Base-by-base conservation (phyloP, 2,329 filamentous ascomycete genomes). In the Penicillium occitanis region DNA sequence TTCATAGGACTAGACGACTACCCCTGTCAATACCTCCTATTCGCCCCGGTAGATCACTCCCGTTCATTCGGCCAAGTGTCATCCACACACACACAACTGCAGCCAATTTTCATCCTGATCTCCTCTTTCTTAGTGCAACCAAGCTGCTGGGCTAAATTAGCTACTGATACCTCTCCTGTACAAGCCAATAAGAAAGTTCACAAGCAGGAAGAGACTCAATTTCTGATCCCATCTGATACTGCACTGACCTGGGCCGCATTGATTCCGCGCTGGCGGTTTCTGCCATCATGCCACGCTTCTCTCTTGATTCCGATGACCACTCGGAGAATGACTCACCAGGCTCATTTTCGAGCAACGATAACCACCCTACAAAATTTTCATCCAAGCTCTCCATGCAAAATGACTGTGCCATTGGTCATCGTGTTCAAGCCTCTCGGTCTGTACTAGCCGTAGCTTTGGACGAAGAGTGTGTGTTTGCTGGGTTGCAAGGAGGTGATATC, bases 401-500 rank as follows among this genome's bases (percentile, higher is more conserved):
- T 42, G 75, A 77, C 66, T 79, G 76, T 69, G 77, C 76, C 22
- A 76, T 81, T 64, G 78, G 78, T 48, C 79, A 81, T 66, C 78
- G 79, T 37, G 76, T 81, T 35, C 73, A 79, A 57, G 76, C 78
- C 44, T 77, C 76, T 67, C 73, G 78, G 53, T 81, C 79, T 19
- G 80, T 83, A 5, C 87, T 99, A 61, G 88, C 92, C 8, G 85
- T 99, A 65, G 91, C 89, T 3, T 87, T 97, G 28, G 93, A 92
- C 66, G 85, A 91, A 61, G 85, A 90, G 58, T 90, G 89, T 74
- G 90, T 99, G 63, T 99, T 92, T 77, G 93, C 94, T 19, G 95
- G 95, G 48, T 93, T 95, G 1, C 93, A 97, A 76, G 91, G 92
- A 69, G 95, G 95, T 68, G 92, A 97, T 80, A 96, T 99, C 68